A percentile compares a stretch with the other conserved stretches of the same genome.
Conservation (phyloP, 495 filamentous ascomycete species). For the Lepraria neglecta region DNA sequence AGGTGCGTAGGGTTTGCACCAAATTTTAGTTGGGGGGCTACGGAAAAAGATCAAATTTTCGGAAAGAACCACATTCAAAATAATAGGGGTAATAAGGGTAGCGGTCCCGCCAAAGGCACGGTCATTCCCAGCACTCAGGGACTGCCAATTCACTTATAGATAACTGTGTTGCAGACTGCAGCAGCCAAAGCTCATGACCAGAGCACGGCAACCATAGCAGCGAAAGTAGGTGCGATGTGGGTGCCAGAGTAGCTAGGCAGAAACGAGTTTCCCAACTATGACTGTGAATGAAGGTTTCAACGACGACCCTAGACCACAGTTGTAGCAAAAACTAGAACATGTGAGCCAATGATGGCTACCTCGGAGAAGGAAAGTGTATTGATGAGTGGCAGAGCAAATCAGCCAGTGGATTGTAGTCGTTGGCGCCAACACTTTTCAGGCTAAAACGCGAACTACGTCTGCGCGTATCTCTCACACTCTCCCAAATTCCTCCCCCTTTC, state of each 20-base stretch:
- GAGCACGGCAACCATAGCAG: too few relatives aligned
- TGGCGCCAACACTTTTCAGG: conserved; percentile 7
- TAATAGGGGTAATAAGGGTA: too few relatives aligned
- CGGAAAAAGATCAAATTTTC: too few relatives aligned
- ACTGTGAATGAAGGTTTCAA: neutral
- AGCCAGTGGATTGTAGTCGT: conserved; percentile 13
- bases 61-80: too few relatives aligned
- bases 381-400: neutral
- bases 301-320: neutral
- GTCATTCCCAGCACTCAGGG: too few relatives aligned
- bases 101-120: too few relatives aligned
- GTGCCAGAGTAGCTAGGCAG: conserved; percentile 8
- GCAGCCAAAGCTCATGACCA: too few relatives aligned
- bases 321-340: neutral
- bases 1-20: too few relatives aligned
- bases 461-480: conserved; percentile 10
- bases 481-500: neutral
- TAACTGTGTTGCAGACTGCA: too few relatives aligned
- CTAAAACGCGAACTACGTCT: conserved; percentile 13
- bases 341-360: neutral
- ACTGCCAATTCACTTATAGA: too few relatives aligned
- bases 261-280: neutral
- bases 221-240: neutral
- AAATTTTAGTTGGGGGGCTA: too few relatives aligned
- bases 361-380: neutral